Evolutionary conservation across 805 yeast species (phyloP).

Genomic region (Teunomyces atbi): DNA sequence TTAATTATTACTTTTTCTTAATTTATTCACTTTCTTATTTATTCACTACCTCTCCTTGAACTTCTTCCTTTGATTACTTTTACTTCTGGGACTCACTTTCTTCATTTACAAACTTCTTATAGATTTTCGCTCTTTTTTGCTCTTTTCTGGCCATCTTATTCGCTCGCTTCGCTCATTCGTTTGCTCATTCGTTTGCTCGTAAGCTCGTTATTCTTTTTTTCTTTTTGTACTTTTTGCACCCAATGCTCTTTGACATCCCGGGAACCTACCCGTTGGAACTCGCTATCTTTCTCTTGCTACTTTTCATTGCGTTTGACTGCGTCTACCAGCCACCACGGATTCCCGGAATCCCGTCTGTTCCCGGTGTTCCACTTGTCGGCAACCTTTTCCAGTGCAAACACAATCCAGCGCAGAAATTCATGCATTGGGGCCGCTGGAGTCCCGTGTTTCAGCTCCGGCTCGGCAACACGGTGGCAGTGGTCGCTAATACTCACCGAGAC

Average conservation of each 20-base stretch:
- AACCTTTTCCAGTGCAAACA: slow-evolving; percentile 41
- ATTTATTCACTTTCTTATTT: too few species aligned
- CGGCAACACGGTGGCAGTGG: slow-evolving; percentile 56
- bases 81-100: too few species aligned
- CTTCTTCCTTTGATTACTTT: too few species aligned
- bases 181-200: too few species aligned
- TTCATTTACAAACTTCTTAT: too few species aligned
- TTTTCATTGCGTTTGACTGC: background rate
- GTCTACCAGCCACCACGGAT: slow-evolving; percentile 24
- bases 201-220: too few species aligned
- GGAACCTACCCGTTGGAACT: background rate
- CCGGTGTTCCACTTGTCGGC: slow-evolving; percentile 53
- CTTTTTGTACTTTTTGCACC: slow-evolving; percentile 1
- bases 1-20: too few species aligned
- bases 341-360: slow-evolving; percentile 41
- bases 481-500: slow-evolving; percentile 64
- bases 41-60: too few species aligned
- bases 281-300: background rate
- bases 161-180: background rate
- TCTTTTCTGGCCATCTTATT: too few species aligned
- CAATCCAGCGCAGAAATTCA: slow-evolving; percentile 52
- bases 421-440: slow-evolving; percentile 45
- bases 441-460: slow-evolving; percentile 61
- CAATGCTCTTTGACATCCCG: slow-evolving; percentile 3
- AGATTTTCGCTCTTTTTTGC: too few species aligned